Evolutionary conservation across 768 basidiomycete species (phyloP).

Genomic region (Xerocomus potaroensis): DNA sequence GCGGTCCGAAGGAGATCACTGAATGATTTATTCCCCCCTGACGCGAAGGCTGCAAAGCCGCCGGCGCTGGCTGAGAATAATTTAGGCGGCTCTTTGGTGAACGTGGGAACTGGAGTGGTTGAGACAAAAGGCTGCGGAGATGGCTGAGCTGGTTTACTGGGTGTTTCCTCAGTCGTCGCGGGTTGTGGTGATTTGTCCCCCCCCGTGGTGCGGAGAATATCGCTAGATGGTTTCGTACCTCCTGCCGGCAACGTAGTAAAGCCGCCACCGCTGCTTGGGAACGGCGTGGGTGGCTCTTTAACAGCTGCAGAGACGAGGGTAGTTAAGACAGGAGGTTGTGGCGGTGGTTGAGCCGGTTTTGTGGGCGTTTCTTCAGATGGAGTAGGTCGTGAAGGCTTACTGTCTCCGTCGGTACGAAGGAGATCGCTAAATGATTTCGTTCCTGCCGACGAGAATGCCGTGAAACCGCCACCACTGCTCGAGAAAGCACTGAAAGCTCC

Average conservation of each 20-base stretch:
- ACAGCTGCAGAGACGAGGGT: not conserved
- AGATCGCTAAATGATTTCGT: constrained; percentile 61
- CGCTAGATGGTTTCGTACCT: constrained; percentile 52
- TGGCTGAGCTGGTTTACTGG: constrained; percentile 1
- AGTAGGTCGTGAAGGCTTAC: not conserved
- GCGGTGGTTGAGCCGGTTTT: not conserved
- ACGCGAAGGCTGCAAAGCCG: not conserved
- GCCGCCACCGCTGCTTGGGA: constrained; percentile 27
- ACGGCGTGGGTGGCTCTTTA: not conserved
- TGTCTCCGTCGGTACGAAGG: constrained; percentile 34
- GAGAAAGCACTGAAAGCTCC: constrained; percentile 29
- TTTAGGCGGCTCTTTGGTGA: not conserved
- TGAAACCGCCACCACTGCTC: constrained; percentile 41
- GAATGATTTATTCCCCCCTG: too few relatives aligned
- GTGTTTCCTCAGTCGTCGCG: constrained; percentile 15
- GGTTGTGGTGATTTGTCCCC: constrained; percentile 22
- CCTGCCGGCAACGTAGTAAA: constrained; percentile 51
- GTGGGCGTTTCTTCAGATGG: not conserved
- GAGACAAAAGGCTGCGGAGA: not conserved
- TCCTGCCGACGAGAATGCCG: constrained; percentile 44
- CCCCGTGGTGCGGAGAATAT: constrained; percentile 47
- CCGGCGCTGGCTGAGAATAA: not conserved
- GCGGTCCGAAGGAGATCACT: too few relatives aligned
- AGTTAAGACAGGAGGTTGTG: not conserved
- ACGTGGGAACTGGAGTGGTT: not conserved